Evolutionary conservation across 1,139 yeast species (phyloP).

Genomic region (Suhomyces yuchorum): DNA sequence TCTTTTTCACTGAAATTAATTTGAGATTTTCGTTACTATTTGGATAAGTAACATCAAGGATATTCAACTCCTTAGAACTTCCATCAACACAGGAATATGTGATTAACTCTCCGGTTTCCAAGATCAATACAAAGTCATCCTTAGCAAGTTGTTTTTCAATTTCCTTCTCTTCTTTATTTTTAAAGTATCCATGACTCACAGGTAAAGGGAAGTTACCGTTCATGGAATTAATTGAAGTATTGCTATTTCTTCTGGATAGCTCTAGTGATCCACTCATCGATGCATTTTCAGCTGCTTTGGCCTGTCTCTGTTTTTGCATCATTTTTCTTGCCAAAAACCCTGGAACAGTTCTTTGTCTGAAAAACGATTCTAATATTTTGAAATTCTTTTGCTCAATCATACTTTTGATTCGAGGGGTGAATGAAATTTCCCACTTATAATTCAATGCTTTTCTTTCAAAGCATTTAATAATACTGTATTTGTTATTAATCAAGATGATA

Average conservation of each 20-base stretch:
- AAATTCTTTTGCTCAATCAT: conserved; percentile 27
- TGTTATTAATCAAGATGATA: conserved; percentile 58
- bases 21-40: conserved; percentile 20
- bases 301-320: conserved; percentile 27
- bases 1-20: conserved; percentile 53
- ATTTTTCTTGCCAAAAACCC: conserved; percentile 52
- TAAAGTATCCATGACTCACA: conserved; percentile 11
- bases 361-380: conserved; percentile 57
- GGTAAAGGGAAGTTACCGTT: conserved; percentile 43
- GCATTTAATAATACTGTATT: conserved; percentile 53
- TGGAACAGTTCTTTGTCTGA: conserved; percentile 56
- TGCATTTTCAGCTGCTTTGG: conserved; percentile 13
- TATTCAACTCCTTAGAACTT: conserved; percentile 27
- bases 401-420: conserved; percentile 25
- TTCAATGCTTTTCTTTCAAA: conserved; percentile 56
- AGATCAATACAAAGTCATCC: conserved; percentile 37
- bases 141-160: conserved; percentile 19
- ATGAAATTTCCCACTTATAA: conserved; percentile 53
- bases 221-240: conserved; percentile 28
- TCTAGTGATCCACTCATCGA: conserved; percentile 18
- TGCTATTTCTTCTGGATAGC: conserved; percentile 29
- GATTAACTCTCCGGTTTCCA: conserved; percentile 49
- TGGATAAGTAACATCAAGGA: conserved; percentile 28
- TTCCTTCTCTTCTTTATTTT: conserved; percentile 13
- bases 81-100: conserved; percentile 55